Evolutionary conservation across 768 basidiomycete genomes (phyloP).

Genomic region (Naganishia kalamii): DNA sequence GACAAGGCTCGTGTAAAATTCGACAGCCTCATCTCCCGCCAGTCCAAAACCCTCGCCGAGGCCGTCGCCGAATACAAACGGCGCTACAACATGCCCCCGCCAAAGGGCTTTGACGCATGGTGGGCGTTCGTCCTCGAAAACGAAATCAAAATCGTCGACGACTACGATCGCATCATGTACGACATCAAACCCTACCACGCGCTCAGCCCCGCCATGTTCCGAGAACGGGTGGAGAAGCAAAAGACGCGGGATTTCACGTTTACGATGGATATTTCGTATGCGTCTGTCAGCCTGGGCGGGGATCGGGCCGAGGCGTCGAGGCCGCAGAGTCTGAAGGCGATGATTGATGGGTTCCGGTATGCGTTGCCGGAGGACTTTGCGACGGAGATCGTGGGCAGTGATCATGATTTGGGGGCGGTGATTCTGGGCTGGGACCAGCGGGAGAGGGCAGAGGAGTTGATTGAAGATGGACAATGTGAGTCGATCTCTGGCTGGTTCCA

Average conservation of each 20-base stretch:
- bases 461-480: conserved; percentile 39
- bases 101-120: conserved; percentile 86
- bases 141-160: conserved; percentile 48
- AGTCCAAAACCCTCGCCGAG: conserved; percentile 68
- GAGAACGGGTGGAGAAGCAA: conserved; percentile 28
- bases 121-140: conserved; percentile 47
- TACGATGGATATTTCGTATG: conserved; percentile 31
- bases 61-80: conserved; percentile 76
- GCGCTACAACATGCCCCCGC: conserved; percentile 72
- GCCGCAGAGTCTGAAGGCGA: conserved; percentile 29
- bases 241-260: conserved; percentile 34
- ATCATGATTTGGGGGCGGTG: conserved; percentile 43
- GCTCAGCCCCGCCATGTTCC: conserved; percentile 31
- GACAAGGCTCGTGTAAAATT: conserved; percentile 37
- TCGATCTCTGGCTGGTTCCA: not conserved
- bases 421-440: conserved; percentile 44
- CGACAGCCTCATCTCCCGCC: conserved; percentile 47
- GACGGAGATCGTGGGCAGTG: conserved; percentile 39
- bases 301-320: conserved; percentile 28
- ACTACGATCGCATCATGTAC: conserved; percentile 41
- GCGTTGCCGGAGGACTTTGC: conserved; percentile 37
- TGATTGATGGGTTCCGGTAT: conserved; percentile 37
- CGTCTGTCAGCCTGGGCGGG: conserved; percentile 27
- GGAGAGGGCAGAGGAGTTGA: conserved; percentile 39
- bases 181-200: conserved; percentile 42